Evolutionary conservation across 2,329 filamentous ascomycete genomes (phyloP), one percentile per base, ranked within the genome.

Genomic region (Pseudomassariella vexata): DNA sequence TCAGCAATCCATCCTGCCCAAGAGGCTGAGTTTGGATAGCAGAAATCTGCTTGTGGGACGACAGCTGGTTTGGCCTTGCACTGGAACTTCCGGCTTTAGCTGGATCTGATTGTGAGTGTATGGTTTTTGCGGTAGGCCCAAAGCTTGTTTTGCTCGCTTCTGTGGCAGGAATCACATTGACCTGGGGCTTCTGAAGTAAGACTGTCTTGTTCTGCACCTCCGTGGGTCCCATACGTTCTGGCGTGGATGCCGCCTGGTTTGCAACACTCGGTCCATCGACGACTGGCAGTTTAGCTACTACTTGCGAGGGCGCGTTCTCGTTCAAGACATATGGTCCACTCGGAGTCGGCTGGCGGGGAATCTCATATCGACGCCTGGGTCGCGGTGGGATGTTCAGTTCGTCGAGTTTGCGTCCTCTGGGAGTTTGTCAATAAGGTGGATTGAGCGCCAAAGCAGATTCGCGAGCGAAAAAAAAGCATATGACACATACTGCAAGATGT

Each of bases 401-500:
- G 46, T 70, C 67, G 24, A 79, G 57, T 36, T 56, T 60, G 30
- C 63, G 60, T 35, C 65, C 62, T 54, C 68, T 72, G 48, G 36
- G 29, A 27, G 28, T 19, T 34, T 31, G 48, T 56, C 49, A 49
- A 36, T 43, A 25, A 36, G 41, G 38, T 9, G 35, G 31, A 38
- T 37, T 30, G 29, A 26, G 20, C 15, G 32, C 24, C 14, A 30
- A 19, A 12, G 24, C 19, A 6, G 23, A 32, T 30, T 44, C 38
- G 37, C 48, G 40, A 24, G 38, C 24, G 10, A 18, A 24, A 45
- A 34, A 27, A 10, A 38, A 36, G 36, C 17, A 29, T 38, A 34
- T 37, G 36, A 9, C 11, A 72, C 76, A 37, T 73, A 81, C 76
- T 74, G 68, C 46, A 72, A 56, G 36, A 80, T 70, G 49, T 79